Conservation (phyloP, 129 eudicot species). For the Chrysanthemum seticuspe region DNA sequence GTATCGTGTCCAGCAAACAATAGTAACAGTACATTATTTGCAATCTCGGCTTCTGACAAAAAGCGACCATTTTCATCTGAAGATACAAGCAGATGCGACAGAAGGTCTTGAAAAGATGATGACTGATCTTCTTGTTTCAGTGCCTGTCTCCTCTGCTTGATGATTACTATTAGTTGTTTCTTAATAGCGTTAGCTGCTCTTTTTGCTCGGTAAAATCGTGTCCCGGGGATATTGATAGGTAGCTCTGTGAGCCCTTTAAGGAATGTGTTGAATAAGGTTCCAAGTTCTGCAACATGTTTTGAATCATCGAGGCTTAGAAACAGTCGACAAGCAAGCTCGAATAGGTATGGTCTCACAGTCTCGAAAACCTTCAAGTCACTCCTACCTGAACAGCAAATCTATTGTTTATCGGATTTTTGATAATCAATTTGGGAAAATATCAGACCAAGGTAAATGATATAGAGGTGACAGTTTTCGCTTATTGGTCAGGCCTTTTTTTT, state of each 20-base stretch:
- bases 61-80: constrained; percentile 47
- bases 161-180: constrained; percentile 21
- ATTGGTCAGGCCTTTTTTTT: too few relatives aligned
- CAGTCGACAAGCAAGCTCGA: constrained; percentile 43
- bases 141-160: constrained; percentile 32
- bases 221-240: constrained; percentile 16
- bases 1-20: constrained; percentile 60
- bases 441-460: neutral
- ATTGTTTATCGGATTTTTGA: neutral
- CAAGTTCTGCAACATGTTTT: constrained; percentile 33
- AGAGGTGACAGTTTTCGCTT: too few relatives aligned
- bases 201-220: constrained; percentile 34
- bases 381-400: constrained; percentile 12
- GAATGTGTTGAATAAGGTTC: constrained; percentile 40
- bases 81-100: constrained; percentile 38
- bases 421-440: neutral
- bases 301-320: constrained; percentile 44
- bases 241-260: constrained; percentile 34
- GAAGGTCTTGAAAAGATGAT: constrained; percentile 29
- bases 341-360: constrained; percentile 13
- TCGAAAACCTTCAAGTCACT: constrained; percentile 14
- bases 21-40: constrained; percentile 35
- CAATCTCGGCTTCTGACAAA: constrained; percentile 39
- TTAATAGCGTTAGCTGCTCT: constrained; percentile 36
- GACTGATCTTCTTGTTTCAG: constrained; percentile 21